Base-by-base conservation (phyloP, 2,329 filamentous ascomycete species). In the Cercospora nicotianae region DNA sequence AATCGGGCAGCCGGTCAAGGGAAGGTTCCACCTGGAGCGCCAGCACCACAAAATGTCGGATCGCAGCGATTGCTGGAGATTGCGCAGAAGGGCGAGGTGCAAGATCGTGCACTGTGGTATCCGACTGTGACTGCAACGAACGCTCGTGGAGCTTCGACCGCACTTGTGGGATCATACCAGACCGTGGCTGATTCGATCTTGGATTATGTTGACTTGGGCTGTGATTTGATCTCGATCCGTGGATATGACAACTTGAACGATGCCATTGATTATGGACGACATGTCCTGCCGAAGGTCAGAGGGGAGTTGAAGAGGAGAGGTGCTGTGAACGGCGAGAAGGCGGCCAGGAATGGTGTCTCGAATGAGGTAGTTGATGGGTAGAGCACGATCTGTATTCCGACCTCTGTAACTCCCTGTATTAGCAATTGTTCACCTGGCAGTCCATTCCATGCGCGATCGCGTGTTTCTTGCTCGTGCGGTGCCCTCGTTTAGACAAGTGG, bases 101-200 rank as follows among this genome's bases (percentile, higher is more conserved):
- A 88, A 70, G 87, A 89, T 73, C 84, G 86, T 18, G 86, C 85
- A 1, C 77, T 88, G n/a, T 89, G 87, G 86, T 89, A 88, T 75
- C 86, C 86, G 0, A 88, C 87, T 0, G 87, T 88, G 4, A 87
- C 85, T 2, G 86, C 86, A 1, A 88, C 87, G 0, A 86, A 86
- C 73, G 87, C 87, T 0, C 80, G 85, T 1, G 87, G 87, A 0
- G 87, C 87, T 0, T 87, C 85, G 0, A 89, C 86, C 1, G 86
- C 86, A 0, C 77, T 88, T 39, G 86, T 88, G 0, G 86, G 86
- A 3, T 85, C 84, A 2, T 79, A 79, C 26, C 78, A 86, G 75
- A 87, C 85, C 0, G 77, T 88, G 13, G 77, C 80, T 1, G 84
- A 87, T 42, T 85, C 85, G 6, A 81, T 87, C 28, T 72, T 88